Evolutionary conservation across 179 eudicot genomes (phyloP).

Genomic region (Monotropa hypopitys): DNA sequence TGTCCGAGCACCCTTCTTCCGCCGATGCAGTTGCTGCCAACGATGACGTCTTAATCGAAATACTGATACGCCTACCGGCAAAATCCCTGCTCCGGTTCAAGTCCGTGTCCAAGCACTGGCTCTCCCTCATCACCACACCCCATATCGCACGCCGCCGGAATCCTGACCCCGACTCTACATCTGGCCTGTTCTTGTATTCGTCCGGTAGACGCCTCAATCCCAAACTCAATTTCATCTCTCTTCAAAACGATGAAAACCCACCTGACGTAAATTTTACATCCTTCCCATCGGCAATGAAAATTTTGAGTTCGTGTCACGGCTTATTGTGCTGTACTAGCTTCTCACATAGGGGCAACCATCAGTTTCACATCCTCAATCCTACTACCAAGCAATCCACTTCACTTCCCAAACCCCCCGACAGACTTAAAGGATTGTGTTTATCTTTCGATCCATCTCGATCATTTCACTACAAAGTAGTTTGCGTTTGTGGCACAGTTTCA

Average conservation of each 20-base stretch:
- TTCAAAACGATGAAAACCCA: background rate
- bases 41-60: background rate
- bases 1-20: too few species aligned
- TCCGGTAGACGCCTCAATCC: background rate
- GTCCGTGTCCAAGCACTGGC: background rate
- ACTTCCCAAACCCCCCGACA: conserved; percentile 9
- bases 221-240: conserved; percentile 3
- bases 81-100: background rate
- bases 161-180: background rate
- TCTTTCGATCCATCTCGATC: conserved; percentile 17
- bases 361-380: conserved; percentile 20
- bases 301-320: conserved; percentile 18
- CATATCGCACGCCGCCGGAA: background rate
- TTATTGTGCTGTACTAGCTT: background rate
- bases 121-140: background rate
- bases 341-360: background rate
- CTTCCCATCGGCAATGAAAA: too few species aligned
- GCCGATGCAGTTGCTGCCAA: background rate
- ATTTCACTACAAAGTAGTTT: conserved; percentile 12
- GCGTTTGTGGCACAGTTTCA: background rate
- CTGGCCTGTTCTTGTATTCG: background rate
- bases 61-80: too few species aligned
- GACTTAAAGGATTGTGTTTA: conserved; percentile 4
- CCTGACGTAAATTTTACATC: too few species aligned
- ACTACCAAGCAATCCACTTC: conserved; percentile 12